Evolutionary conservation across 73 alveolate species (phyloP), one percentile per base, ranked within the genome.

Genomic region (Paramecium sonneborni): DNA sequence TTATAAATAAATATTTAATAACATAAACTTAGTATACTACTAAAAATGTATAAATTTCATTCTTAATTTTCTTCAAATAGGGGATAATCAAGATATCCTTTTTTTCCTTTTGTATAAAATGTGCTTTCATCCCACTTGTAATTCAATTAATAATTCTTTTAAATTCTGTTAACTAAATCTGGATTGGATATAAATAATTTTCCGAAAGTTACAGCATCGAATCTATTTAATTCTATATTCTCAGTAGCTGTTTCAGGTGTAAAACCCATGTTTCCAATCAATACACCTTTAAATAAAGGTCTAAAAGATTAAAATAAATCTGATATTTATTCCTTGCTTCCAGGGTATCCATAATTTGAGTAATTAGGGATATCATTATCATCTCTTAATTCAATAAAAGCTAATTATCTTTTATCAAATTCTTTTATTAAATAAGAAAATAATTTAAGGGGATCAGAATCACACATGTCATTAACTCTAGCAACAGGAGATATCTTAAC

Each of bases 401-500:
- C 93, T 23, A 86, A 44, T 38, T 67, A 11, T 67, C 86, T 86
- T 41, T 8, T 37, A 21, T 52, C 69, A 8, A 86, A 57, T 20
- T 86, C 86, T 5, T 55, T 39, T 5, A 86, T 39, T 7, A 86
- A 67, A 38, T 86, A 86, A 20, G 86, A 32, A 76, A 82, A 76
- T 28, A 93, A 72, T 3, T 43, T 70, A 20, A 89, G 57, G 30
- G 96, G 96, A 84, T 93, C 93, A 7, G 93, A 76, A 41, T 93
- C 96, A 18, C 62, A 76, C 85, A 89, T 57, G 11, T 85, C 95
- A 72, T 93, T 89, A 5, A 57, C 92, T 21, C 86, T 76, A 6
- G 87, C 76, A 20, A 85, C 46, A 23, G 96, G 96, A 7, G 96
- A 93, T 2, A 93, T 62, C 43, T 92, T 93, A 11, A 93, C 92